Conservation (phyloP, 208 protist species). For the Trypanosoma grayi region DNA sequence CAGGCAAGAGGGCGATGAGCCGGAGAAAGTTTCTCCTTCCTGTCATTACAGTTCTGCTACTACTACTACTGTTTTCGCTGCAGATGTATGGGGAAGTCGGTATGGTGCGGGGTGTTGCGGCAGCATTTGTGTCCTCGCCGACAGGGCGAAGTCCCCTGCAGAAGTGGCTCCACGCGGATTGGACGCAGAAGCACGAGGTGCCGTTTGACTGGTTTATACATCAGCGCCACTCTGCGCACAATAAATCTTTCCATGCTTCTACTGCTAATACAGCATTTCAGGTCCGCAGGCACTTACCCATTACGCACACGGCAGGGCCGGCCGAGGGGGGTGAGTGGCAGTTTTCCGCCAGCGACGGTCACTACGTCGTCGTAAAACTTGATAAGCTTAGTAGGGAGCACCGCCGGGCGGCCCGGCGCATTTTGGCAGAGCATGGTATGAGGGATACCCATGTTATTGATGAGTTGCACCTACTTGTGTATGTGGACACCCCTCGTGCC, state of each 20-base stretch:
- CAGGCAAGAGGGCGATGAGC: not conserved
- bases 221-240: slow-evolving; percentile 2
- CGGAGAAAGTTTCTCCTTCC: not conserved
- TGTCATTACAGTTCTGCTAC: too few relatives aligned
- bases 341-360: slow-evolving; percentile 2
- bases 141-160: slow-evolving; percentile 11
- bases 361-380: slow-evolving; percentile 23
- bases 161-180: slow-evolving; percentile 19
- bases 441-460: slow-evolving; percentile 55
- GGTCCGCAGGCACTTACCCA: not conserved
- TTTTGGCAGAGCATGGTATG: not conserved
- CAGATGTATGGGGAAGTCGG: not conserved
- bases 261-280: not conserved
- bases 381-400: slow-evolving; percentile 10
- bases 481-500: slow-evolving; percentile 28
- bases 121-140: not conserved
- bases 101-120: not conserved
- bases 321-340: not conserved
- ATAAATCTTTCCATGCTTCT: not conserved
- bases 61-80: not conserved
- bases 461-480: slow-evolving; percentile 46
- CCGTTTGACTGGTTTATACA: slow-evolving; percentile 26
- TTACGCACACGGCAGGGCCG: not conserved
- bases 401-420: slow-evolving; percentile 3
- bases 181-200: slow-evolving; percentile 13